Base-by-base conservation (phyloP, 129 eudicot genomes). In the Centrapalus pauciflorus region DNA sequence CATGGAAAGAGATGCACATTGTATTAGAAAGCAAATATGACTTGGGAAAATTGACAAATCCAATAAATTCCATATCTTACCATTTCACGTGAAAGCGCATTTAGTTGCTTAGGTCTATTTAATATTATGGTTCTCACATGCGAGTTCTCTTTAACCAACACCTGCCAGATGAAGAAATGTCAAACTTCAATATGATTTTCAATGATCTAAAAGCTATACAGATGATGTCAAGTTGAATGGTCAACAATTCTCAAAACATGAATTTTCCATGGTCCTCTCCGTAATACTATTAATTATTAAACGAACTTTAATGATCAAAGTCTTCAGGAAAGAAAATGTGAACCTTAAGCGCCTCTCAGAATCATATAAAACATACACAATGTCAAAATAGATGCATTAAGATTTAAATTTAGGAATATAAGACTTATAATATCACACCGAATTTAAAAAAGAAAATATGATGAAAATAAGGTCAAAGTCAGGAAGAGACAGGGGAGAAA, bases 101-200 rank as follows among this genome's bases (percentile, higher is more conserved):
- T 92, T 59, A 92, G 89, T 70, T 92, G 96, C 77, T 82, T 92
- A 33, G 96, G 79, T 76, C 98, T 81, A 75, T 92, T 92, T 46
- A 88, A 48, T 43, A 63, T 75, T 40, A 88, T 49, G 60, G 72
- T 80, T 72, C 83, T 85, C 51, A 71, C 82, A 67, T 29, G 55
- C 19, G 75, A 81, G 37, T 64, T 77, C 76, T 82, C 80, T 58
- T 88, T 85, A 71, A 83, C 85, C 82, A 88, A 67, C 35, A 92
- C 82, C 98, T 92, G 85, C 49, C 57, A 71, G 62, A 55, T 19
- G 55, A 61, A 51, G 3, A 56, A 30, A 11, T 19, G 16, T 64
- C 0, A 64, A 48, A 3, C 10, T 21, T 38, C 48, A 66, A n/a
- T 38, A 46, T 28, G 11, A 35, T 37, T 48, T 30, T 25, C 19